Base-by-base conservation (phyloP, 2,329 filamentous ascomycete genomes). In the Xylariaceae sp. region DNA sequence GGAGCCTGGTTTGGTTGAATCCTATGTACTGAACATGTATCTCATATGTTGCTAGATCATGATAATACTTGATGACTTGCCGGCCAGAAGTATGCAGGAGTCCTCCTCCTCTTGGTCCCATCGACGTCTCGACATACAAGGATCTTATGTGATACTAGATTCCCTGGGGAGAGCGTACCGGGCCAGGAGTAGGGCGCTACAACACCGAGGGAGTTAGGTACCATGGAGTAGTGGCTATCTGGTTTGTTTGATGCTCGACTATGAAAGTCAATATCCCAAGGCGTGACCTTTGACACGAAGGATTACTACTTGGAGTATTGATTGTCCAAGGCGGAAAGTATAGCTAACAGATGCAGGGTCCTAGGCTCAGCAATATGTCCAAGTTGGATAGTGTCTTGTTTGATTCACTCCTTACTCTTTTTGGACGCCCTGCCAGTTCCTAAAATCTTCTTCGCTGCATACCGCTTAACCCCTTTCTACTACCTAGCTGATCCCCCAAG, bases 111-210 rank as follows among this genome's bases (percentile, higher is more conserved):
- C 16, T 40, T 26, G 48, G 34, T 37, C 56, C 60, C 19, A 45
- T 48, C 33, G 36, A 43, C 46, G 23, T 31, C 51, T 43, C 47
- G 47, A 58, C 23, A 51, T 44, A 56, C 60, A 53, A 49, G 58
- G 58, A 49, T 59, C 55, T 29, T 48, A 9, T 48, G 66, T 68
- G 51, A 65, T 65, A 67, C 65, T 54, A 63, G 58, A 58, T 63
- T 51, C 54, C 55, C 49, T 56, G 48, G 58, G 34, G 44, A 53
- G 45, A 45, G 48, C 37, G 50, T 62, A 58, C 57, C 56, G 60
- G 64, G 62, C 60, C 54, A 60, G 44, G 45, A 64, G 61, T 59
- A 62, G 51, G 52, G 58, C 60, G 39, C 61, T 65, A 55, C 54
- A 59, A 50, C 55, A 63, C 60, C 55, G 59, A 66, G 59, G 31